Conservation (phyloP, 2,329 filamentous ascomycete species). For the Teratosphaeria gauchensis region DNA sequence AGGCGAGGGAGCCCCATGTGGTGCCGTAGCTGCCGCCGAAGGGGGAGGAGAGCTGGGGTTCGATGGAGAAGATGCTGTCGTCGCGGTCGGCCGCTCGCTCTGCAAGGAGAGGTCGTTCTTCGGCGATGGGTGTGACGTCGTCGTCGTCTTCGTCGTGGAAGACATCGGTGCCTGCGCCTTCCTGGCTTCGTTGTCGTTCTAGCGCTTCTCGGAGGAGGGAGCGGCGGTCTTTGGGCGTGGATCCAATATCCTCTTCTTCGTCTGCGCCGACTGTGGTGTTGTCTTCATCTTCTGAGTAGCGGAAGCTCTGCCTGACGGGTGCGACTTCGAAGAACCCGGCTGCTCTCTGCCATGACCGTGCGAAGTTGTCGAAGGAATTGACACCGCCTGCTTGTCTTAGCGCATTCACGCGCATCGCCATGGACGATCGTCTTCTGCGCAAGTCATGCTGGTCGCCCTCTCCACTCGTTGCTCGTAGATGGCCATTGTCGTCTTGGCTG, state of each 20-base stretch:
- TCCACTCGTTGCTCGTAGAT: slow-evolving; percentile 7
- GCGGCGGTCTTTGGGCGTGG: slow-evolving; percentile 29
- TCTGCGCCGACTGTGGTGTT: slow-evolving; percentile 40
- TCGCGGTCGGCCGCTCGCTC: slow-evolving; percentile 15
- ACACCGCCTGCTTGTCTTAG: slow-evolving; percentile 69
- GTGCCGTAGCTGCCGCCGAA: slow-evolving; percentile 63
- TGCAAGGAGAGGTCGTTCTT: slow-evolving; percentile 1
- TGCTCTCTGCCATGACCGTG: slow-evolving; percentile 83
- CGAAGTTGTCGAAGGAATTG: slow-evolving; percentile 91
- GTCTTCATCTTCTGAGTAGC: slow-evolving; percentile 35
- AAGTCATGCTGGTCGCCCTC: slow-evolving; percentile 20
- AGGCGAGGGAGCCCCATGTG: slow-evolving; percentile 50
- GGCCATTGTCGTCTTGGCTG: slow-evolving; percentile 6
- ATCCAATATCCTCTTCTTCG: slow-evolving; percentile 11
- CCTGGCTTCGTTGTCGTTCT: slow-evolving; percentile 20
- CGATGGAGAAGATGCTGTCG: slow-evolving; percentile 39
- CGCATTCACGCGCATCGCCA: slow-evolving; percentile 41
- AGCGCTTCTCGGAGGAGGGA: slow-evolving; percentile 35
- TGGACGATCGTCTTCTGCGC: slow-evolving; percentile 35
- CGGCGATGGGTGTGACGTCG: neutral
- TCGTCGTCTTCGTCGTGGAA: slow-evolving; percentile 21
- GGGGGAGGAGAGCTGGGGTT: slow-evolving; percentile 52
- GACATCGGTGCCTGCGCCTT: slow-evolving; percentile 19
- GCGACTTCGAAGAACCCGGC: slow-evolving; percentile 82
- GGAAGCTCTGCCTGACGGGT: slow-evolving; percentile 65